Conservation (phyloP, 352 stramenopile genomes). For the Saprolegnia diclina region DNA sequence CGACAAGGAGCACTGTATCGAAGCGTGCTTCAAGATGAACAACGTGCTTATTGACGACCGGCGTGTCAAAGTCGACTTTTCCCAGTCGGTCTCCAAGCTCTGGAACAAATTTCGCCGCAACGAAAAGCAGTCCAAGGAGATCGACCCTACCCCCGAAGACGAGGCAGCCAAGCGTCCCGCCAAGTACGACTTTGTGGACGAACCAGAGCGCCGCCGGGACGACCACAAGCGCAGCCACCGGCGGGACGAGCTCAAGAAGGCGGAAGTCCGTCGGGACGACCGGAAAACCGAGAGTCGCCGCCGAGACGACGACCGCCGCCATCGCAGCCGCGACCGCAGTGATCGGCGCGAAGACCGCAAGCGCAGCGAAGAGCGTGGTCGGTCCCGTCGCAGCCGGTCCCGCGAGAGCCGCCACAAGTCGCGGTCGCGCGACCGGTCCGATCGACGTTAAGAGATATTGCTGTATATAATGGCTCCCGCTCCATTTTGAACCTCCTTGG, state of each 20-base stretch:
- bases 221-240: too few species aligned
- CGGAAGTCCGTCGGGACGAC: conserved; percentile 8
- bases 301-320: not conserved
- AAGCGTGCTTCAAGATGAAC: conserved; percentile 99
- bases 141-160: conserved; percentile 50
- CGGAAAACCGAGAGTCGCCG: not conserved
- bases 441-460: too few species aligned
- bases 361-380: not conserved
- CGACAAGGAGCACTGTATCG: conserved; percentile 87
- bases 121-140: conserved; percentile 53
- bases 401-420: not conserved
- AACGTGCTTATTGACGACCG: conserved; percentile 98
- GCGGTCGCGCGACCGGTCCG: not conserved
- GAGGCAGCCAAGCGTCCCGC: conserved; percentile 2
- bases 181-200: conserved; percentile 46
- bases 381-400: not conserved
- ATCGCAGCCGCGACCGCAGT: not conserved
- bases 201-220: conserved; percentile 29
- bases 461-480: too few species aligned
- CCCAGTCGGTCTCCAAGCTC: conserved; percentile 96
- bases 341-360: not conserved
- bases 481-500: too few species aligned
- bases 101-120: conserved; percentile 90
- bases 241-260: too few species aligned
- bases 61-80: conserved; percentile 95